These are phyloP conservation scores for Fraxinus excelsior DNA, from an alignment of 257 asterid species.

Conservation along the genomic window DNA sequence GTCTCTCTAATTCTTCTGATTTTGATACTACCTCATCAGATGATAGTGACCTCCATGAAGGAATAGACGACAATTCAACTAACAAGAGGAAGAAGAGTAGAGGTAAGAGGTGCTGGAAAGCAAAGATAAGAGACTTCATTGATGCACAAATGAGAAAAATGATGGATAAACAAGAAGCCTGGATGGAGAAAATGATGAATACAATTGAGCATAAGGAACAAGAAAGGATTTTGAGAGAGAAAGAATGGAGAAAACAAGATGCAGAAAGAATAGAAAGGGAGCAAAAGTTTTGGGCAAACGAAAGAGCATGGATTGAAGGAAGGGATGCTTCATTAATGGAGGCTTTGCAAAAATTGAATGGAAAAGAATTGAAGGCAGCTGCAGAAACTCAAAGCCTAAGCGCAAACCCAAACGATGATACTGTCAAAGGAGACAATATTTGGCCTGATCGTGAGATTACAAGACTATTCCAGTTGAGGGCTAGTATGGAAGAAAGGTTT, in stretches of 20 bases:
- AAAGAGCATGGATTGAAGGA: conserved; percentile 84
- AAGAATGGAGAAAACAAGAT: conserved; percentile 83
- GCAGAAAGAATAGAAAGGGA: conserved; percentile 65
- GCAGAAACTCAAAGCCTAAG: conserved; percentile 30
- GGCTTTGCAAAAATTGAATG: conserved; percentile 51
- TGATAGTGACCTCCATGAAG: conserved; percentile 36
- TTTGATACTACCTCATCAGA: conserved; percentile 58
- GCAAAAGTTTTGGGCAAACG: conserved; percentile 80
- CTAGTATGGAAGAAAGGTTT: conserved; percentile 51
- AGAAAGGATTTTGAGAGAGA: conserved; percentile 70
- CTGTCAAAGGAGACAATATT: conserved; percentile 22
- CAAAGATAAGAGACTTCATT: conserved; percentile 66
- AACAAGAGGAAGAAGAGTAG: conserved; percentile 47
- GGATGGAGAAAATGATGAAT: conserved; percentile 85
- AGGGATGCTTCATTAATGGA: conserved; percentile 73
- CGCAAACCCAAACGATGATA: conserved; percentile 30
- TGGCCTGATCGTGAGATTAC: conserved; percentile 68
- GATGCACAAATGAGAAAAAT: conserved; percentile 73
- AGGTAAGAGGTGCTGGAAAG: conserved; percentile 60
- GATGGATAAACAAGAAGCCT: conserved; percentile 80
- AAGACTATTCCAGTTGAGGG: conserved; percentile 54
- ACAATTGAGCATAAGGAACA: conserved; percentile 75
- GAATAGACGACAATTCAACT: conserved; percentile 20
- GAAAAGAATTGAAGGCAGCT: conserved; percentile 33
- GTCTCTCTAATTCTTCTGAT: conserved; percentile 71